Percentiles rank a stretch among this genome's conserved stretches.
Evolutionary conservation across 2,329 filamentous ascomycete species (phyloP).

Genomic region (Diplodia corticola): DNA sequence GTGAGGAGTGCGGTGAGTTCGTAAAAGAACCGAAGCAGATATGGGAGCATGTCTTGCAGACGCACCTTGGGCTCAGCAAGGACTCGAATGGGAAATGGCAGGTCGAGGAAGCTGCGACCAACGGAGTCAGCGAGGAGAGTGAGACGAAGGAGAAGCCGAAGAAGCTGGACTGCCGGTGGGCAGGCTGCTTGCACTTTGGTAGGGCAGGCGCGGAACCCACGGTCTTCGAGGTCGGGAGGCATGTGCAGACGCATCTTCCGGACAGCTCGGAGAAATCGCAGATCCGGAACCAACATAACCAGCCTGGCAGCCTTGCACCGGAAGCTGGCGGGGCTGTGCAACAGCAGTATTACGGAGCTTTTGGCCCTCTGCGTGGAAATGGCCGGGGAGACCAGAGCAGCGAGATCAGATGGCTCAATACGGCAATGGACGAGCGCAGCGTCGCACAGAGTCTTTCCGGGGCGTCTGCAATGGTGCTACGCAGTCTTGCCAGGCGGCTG

Average conservation of each 20-base stretch:
- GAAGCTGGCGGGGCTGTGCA: background rate
- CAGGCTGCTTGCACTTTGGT: slow-evolving; percentile 61
- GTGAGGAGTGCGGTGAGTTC: slow-evolving; percentile 53
- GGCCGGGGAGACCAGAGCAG: slow-evolving; percentile 28
- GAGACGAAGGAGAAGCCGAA: slow-evolving; percentile 44
- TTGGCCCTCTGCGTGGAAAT: background rate
- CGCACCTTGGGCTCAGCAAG: slow-evolving; percentile 62
- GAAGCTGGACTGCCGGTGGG: slow-evolving; percentile 65
- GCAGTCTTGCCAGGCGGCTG: slow-evolving; percentile 66
- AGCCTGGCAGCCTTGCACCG: slow-evolving; percentile 52
- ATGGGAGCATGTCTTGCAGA: slow-evolving; percentile 68
- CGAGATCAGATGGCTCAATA: slow-evolving; percentile 46
- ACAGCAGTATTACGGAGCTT: background rate
- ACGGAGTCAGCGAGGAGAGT: slow-evolving; percentile 39
- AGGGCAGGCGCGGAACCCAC: slow-evolving; percentile 34
- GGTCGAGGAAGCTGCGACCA: slow-evolving; percentile 40
- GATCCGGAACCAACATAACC: slow-evolving; percentile 51
- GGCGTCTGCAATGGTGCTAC: slow-evolving; percentile 72
- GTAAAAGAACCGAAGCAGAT: slow-evolving; percentile 65
- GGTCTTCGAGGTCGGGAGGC: slow-evolving; percentile 56
- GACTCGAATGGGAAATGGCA: slow-evolving; percentile 55
- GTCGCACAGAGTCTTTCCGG: slow-evolving; percentile 77
- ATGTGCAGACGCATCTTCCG: slow-evolving; percentile 69
- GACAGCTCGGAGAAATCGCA: slow-evolving; percentile 42
- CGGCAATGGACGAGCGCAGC: slow-evolving; percentile 49